These are phyloP conservation scores for Chaetoceros muelleri DNA, from an alignment of 108 stramenopile genomes.

Conservation along the genomic window DNA sequence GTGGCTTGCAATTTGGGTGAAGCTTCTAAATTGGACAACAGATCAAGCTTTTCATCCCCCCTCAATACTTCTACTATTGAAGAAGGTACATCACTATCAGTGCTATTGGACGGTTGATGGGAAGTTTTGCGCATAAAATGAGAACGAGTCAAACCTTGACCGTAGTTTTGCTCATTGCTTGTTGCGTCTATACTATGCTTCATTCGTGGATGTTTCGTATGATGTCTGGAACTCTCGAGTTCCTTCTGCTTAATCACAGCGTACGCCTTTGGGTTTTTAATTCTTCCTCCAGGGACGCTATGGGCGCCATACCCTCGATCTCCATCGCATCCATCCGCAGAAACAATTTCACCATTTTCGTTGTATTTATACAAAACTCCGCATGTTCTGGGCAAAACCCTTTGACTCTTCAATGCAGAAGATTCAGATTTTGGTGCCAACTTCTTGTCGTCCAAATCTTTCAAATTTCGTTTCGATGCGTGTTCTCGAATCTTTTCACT, in stretches of 20 bases:
- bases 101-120: background rate
- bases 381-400: conserved; percentile 54
- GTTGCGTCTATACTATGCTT: background rate
- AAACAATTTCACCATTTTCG: conserved; percentile 47
- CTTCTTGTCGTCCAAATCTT: conserved; percentile 6
- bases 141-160: background rate
- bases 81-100: conserved; percentile 15
- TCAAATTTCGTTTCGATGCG: background rate
- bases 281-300: conserved; percentile 69
- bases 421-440: conserved; percentile 13
- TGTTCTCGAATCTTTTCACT: conserved; percentile 5
- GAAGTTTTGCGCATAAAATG: background rate
- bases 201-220: background rate
- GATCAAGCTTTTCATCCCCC: conserved; percentile 50
- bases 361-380: conserved; percentile 70
- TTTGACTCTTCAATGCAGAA: conserved; percentile 12
- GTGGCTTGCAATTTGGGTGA: conserved; percentile 56
- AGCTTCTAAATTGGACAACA: conserved; percentile 40
- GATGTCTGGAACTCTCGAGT: conserved; percentile 4
- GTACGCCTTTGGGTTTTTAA: conserved; percentile 50
- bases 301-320: conserved; percentile 79
- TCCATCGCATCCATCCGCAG: conserved; percentile 64
- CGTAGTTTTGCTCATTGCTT: background rate
- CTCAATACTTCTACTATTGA: conserved; percentile 48
- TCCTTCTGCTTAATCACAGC: conserved; percentile 28